Evolutionary conservation across 768 basidiomycete species (phyloP).

Genomic region (Rhodotorula toruloides): DNA sequence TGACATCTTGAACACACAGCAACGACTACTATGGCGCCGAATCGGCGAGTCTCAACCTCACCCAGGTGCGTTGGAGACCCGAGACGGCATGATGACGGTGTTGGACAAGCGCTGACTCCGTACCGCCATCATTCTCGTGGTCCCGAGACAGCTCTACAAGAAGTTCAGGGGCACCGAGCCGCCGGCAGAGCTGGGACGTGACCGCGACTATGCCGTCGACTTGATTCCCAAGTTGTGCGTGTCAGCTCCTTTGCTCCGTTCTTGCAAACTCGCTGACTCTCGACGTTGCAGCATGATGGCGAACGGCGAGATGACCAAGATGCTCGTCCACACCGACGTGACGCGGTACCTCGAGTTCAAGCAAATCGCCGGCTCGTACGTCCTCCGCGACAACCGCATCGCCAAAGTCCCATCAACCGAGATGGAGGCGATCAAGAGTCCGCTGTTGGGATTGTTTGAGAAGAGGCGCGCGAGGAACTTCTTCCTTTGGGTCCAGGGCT

Average conservation of each 20-base stretch:
- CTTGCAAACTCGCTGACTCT: background rate
- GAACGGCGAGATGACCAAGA: constrained; percentile 92
- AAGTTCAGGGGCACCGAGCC: constrained; percentile 79
- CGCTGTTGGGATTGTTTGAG: constrained; percentile 98
- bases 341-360: constrained; percentile 99
- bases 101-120: background rate
- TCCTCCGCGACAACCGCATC: constrained; percentile 92
- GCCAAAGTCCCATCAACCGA: constrained; percentile 97
- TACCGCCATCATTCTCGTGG: accelerated
- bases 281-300: constrained; percentile 65
- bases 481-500: constrained; percentile 89
- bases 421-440: constrained; percentile 89
- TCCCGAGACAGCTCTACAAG: constrained; percentile 69
- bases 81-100: background rate
- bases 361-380: constrained; percentile 97
- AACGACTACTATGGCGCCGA: constrained; percentile 99
- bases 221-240: constrained; percentile 83
- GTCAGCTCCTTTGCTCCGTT: background rate
- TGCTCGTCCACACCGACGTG: constrained; percentile 98
- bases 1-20: constrained; percentile 41
- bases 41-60: constrained; percentile 91
- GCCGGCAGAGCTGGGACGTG: constrained; percentile 82
- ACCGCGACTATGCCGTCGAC: constrained; percentile 96
- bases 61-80: constrained; percentile 60
- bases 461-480: constrained; percentile 97